Conservation (phyloP, 352 stramenopile species). For the Phytopythium mirpurense region DNA sequence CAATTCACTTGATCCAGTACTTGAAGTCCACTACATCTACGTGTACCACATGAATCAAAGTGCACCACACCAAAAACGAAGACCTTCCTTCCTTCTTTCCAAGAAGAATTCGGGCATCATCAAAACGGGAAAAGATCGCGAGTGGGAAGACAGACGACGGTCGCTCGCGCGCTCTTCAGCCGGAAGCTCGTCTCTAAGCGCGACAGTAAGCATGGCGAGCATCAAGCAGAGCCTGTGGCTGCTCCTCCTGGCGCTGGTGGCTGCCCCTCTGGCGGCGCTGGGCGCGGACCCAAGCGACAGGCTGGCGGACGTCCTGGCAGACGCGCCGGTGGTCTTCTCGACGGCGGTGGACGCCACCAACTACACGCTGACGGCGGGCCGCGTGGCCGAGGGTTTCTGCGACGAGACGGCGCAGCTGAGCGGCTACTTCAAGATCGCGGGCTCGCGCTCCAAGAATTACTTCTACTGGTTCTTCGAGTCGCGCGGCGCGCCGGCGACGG, state of each 20-base stretch:
- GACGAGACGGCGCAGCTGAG: slow-evolving; percentile 74
- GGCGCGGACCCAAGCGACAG: neutral
- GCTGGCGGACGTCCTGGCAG: slow-evolving; percentile 6
- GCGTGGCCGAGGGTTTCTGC: slow-evolving; percentile 60
- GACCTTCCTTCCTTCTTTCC: neutral
- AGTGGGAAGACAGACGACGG: neutral
- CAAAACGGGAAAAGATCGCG: neutral
- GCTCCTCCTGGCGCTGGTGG: neutral
- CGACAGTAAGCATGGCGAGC: neutral
- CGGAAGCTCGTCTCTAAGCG: neutral
- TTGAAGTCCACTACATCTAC: neutral
- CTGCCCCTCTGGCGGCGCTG: slow-evolving; percentile 6
- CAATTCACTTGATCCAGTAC: neutral
- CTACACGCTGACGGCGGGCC: slow-evolving; percentile 47
- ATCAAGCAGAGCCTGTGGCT: neutral
- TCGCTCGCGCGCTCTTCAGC: neutral
- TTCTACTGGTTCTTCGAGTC: slow-evolving; percentile 98
- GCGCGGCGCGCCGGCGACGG: slow-evolving; percentile 62
- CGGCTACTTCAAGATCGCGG: slow-evolving; percentile 82
- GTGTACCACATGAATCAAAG: neutral
- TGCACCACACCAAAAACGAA: too few species aligned
- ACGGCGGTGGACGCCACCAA: slow-evolving; percentile 17
- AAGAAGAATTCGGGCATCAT: neutral
- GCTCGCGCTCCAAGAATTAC: slow-evolving; percentile 89
- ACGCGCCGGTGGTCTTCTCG: slow-evolving; percentile 1